Evolutionary conservation across 805 yeast genomes (phyloP).

Genomic region (Cyberlindnera xylosilytica): DNA sequence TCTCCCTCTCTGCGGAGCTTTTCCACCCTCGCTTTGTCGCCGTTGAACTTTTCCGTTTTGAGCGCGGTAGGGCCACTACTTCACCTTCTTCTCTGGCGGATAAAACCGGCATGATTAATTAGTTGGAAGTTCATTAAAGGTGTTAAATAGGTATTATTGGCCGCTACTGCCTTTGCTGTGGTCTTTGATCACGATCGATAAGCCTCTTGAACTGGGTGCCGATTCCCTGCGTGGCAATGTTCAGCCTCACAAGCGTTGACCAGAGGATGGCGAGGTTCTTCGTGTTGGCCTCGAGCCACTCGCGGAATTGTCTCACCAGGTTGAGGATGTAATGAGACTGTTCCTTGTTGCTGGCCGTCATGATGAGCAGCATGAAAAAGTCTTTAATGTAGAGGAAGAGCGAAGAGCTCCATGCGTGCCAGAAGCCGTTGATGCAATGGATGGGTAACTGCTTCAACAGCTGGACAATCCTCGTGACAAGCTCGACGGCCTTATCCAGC

Average conservation of each 20-base stretch:
- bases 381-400: constrained; percentile 15
- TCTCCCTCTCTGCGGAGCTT: not conserved
- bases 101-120: not conserved
- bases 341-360: constrained; percentile 6
- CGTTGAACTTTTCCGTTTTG: too few relatives aligned
- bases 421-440: constrained; percentile 7
- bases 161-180: too few relatives aligned
- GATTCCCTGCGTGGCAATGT: constrained; percentile 16
- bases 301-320: constrained; percentile 11
- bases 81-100: too few relatives aligned
- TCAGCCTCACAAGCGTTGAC: constrained; percentile 13
- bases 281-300: constrained; percentile 14
- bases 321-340: constrained; percentile 8
- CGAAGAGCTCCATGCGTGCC: constrained; percentile 14
- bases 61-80: too few relatives aligned
- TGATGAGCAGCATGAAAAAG: constrained; percentile 7
- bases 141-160: not conserved
- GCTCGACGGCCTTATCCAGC: constrained; percentile 4
- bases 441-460: constrained; percentile 2
- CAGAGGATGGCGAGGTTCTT: constrained; percentile 10
- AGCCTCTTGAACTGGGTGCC: constrained; percentile 12
- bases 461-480: constrained; percentile 1
- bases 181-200: constrained; percentile 1
- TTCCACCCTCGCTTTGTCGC: not conserved
- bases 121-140: not conserved